These are phyloP conservation scores for Boletus coccyginus DNA, from an alignment of 768 basidiomycete species.

Conservation along the genomic window DNA sequence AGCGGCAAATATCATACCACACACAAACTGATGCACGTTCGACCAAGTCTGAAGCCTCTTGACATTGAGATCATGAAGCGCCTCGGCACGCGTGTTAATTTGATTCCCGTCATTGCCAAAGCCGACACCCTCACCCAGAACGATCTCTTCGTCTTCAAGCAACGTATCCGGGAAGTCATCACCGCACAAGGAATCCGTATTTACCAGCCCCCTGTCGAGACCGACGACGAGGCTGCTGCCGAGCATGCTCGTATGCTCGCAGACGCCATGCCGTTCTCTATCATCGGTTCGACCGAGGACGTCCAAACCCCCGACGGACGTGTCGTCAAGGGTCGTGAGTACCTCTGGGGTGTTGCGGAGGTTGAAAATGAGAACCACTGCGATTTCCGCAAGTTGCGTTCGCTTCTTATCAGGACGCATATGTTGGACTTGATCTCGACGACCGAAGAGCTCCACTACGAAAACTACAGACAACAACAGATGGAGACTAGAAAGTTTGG, in stretches of 20 bases:
- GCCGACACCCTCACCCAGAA: constrained; percentile 96
- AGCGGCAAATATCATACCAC: not conserved
- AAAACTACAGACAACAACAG: constrained; percentile 96
- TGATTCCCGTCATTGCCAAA: constrained; percentile 97
- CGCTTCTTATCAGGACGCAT: constrained; percentile 93
- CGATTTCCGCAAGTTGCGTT: constrained; percentile 97
- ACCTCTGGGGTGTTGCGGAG: constrained; percentile 99
- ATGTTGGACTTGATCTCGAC: constrained; percentile 98
- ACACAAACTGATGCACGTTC: constrained; percentile 3
- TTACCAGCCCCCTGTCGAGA: constrained; percentile 90
- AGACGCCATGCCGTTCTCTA: constrained; percentile 97
- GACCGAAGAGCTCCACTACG: constrained; percentile 94
- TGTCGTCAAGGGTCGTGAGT: constrained; percentile 94
- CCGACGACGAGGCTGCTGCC: constrained; percentile 80
- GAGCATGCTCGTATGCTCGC: constrained; percentile 85
- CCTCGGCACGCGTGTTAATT: constrained; percentile 94
- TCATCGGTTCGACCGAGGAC: constrained; percentile 96
- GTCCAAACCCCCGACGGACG: constrained; percentile 90
- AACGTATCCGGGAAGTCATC: constrained; percentile 89
- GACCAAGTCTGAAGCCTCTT: constrained; percentile 79
- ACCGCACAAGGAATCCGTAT: constrained; percentile 90
- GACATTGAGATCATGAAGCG: constrained; percentile 99
- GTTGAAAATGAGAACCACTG: constrained; percentile 99
- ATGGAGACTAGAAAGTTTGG: constrained; percentile 99
- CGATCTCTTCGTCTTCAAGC: constrained; percentile 89